These are phyloP conservation scores for Alternaria triticimaculans DNA, from an alignment of 2,329 filamentous ascomycete genomes.

Conservation along the genomic window DNA sequence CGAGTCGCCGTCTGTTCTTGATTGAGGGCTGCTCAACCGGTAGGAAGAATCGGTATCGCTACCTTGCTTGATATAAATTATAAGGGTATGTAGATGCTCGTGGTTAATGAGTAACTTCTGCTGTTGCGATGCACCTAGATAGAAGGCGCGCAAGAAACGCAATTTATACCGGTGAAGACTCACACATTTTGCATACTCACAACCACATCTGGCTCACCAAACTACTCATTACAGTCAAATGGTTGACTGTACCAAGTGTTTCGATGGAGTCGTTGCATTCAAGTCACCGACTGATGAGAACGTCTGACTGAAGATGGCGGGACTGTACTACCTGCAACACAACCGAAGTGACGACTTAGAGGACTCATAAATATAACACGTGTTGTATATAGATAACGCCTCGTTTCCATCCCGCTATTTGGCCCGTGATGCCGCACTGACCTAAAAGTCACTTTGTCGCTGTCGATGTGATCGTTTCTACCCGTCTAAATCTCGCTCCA, in stretches of 20 bases:
- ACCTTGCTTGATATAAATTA: too few relatives aligned
- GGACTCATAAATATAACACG: neutral
- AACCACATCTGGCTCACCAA: neutral
- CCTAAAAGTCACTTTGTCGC: neutral
- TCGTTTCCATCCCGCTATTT: neutral
- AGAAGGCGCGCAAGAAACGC: too few relatives aligned
- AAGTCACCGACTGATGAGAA: neutral
- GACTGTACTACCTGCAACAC: neutral
- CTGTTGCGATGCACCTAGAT: too few relatives aligned
- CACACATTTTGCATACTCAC: neutral
- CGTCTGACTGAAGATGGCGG: neutral
- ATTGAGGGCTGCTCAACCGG: too few relatives aligned
- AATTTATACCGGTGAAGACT: neutral
- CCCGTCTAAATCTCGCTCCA: accelerated
- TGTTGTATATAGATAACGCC: neutral
- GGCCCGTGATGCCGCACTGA: neutral
- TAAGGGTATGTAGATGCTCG: too few relatives aligned
- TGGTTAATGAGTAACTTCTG: too few relatives aligned
- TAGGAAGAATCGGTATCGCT: too few relatives aligned
- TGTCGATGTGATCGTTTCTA: neutral
- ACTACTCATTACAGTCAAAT: neutral
- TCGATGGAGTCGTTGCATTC: neutral
- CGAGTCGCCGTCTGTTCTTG: too few relatives aligned
- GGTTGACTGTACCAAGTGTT: accelerated
- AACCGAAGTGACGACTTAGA: accelerated